phyloP scores from a whole-genome alignment of 148 eudicot species.

The Rhododendron griersonianum region DNA sequence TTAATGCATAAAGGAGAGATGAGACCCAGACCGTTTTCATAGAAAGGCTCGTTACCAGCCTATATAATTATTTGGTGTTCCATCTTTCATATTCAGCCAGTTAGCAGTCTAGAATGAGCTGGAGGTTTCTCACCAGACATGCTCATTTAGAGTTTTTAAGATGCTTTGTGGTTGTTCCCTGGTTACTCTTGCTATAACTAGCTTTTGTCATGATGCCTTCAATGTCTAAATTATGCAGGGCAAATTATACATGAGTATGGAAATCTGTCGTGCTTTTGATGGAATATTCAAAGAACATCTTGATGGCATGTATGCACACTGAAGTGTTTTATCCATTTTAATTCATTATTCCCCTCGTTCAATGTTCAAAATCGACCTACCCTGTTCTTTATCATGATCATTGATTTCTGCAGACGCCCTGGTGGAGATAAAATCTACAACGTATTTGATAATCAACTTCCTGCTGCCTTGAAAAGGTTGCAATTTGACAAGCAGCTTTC shows the following conservation, averaged over 20 bases:
- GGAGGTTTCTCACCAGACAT: not conserved
- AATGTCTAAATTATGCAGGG: conserved; percentile 50
- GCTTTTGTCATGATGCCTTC: conserved; percentile 3
- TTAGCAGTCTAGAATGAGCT: not conserved
- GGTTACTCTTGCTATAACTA: not conserved
- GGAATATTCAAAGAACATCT: conserved; percentile 97
- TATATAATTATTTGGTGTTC: not conserved
- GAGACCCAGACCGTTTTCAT: not conserved
- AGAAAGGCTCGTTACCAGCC: not conserved
- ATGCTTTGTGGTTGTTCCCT: not conserved
- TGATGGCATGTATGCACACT: conserved; percentile 77
- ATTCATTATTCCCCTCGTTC: not conserved
- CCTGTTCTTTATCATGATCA: not conserved
- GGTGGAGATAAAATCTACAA: conserved; percentile 93
- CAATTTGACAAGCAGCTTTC: conserved; percentile 98
- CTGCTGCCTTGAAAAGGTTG: conserved; percentile 94
- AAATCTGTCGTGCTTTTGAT: conserved; percentile 90
- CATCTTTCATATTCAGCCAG: not conserved
- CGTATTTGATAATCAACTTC: conserved; percentile 95
- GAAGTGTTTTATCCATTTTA: not conserved
- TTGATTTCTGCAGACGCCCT: conserved; percentile 63
- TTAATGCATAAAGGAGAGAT: conserved; percentile 1
- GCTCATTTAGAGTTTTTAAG: not conserved
- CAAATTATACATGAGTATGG: conserved; percentile 89
- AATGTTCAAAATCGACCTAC: not conserved